These are phyloP conservation scores for Meyerozyma smithsonii DNA, from an alignment of 1,139 yeast species.

Conservation along the genomic window DNA sequence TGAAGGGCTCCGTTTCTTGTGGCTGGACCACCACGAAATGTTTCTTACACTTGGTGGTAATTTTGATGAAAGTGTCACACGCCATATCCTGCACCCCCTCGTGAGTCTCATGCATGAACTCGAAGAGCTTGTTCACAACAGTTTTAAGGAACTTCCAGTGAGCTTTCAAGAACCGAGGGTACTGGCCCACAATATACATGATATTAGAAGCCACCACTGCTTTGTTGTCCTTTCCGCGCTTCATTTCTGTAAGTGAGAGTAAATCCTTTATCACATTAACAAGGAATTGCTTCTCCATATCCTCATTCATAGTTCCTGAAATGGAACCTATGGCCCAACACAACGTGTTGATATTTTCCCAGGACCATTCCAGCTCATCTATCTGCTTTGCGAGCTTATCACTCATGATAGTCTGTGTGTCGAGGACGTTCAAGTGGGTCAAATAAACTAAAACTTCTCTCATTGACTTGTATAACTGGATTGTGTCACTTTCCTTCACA, in stretches of 20 bases:
- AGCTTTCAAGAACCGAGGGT: conserved; percentile 93
- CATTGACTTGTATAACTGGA: conserved; percentile 90
- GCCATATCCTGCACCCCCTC: conserved; percentile 99
- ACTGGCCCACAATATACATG: conserved; percentile 99
- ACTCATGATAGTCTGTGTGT: conserved; percentile 91
- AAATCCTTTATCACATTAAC: conserved; percentile 91
- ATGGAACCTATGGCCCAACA: conserved; percentile 99
- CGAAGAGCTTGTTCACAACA: conserved; percentile 90
- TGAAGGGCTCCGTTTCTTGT: conserved; percentile 88
- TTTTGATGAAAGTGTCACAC: conserved; percentile 95
- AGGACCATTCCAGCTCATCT: conserved; percentile 97
- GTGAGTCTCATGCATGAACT: conserved; percentile 98
- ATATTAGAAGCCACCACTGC: conserved; percentile 98
- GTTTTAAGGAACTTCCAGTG: conserved; percentile 98
- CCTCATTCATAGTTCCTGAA: conserved; percentile 98
- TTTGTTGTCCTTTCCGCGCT: conserved; percentile 94
- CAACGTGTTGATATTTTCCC: conserved; percentile 94
- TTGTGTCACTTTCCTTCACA: conserved; percentile 94
- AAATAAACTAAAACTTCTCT: conserved; percentile 92
- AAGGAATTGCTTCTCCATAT: conserved; percentile 89
- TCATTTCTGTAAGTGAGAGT: conserved; percentile 87
- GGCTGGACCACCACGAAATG: conserved; percentile 89
- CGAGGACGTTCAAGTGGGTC: conserved; percentile 91
- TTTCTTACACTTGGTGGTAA: conserved; percentile 89
- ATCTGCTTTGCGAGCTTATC: conserved; percentile 87